A percentile compares a stretch with the other conserved stretches of the same genome.
These are phyloP conservation scores for Penicillium parvum DNA, from an alignment of 495 filamentous ascomycete species.

Conservation along the genomic window DNA sequence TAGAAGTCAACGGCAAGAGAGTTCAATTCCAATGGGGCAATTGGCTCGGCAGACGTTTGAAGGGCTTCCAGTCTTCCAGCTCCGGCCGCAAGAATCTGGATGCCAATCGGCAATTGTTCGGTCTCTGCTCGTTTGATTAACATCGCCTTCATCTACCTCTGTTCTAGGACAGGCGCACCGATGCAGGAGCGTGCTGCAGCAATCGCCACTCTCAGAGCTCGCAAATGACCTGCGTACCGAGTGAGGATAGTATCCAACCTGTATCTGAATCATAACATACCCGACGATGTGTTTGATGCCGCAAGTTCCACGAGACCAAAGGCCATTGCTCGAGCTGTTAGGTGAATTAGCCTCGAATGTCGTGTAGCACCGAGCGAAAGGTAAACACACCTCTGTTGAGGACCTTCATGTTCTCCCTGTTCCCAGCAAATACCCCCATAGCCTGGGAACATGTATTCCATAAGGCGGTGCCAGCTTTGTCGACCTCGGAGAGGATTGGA, in stretches of 20 bases:
- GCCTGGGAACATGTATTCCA: constrained; percentile 30
- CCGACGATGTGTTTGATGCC: background rate
- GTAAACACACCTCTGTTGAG: background rate
- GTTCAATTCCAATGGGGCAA: constrained; percentile 9
- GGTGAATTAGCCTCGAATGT: too few species aligned
- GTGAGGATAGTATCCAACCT: background rate
- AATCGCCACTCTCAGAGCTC: constrained; percentile 62
- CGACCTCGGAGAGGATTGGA: constrained; percentile 14
- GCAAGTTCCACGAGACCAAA: constrained; percentile 48
- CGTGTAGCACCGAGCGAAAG: too few species aligned
- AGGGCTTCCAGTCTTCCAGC: constrained; percentile 59
- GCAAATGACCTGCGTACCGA: constrained; percentile 38
- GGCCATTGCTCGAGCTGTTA: too few species aligned
- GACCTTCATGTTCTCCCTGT: background rate
- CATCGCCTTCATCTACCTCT: too few species aligned
- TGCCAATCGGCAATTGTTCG: constrained; percentile 51
- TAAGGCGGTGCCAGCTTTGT: constrained; percentile 30
- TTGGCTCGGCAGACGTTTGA: constrained; percentile 28
- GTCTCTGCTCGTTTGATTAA: too few species aligned
- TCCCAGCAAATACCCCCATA: background rate
- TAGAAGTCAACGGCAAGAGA: constrained; percentile 54
- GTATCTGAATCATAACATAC: background rate
- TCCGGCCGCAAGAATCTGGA: constrained; percentile 57
- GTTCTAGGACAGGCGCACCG: too few species aligned
- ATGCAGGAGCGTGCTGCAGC: constrained; percentile 45